Conservation (phyloP, 2,329 filamentous ascomycete genomes). For the Neofusicoccum ribis region DNA sequence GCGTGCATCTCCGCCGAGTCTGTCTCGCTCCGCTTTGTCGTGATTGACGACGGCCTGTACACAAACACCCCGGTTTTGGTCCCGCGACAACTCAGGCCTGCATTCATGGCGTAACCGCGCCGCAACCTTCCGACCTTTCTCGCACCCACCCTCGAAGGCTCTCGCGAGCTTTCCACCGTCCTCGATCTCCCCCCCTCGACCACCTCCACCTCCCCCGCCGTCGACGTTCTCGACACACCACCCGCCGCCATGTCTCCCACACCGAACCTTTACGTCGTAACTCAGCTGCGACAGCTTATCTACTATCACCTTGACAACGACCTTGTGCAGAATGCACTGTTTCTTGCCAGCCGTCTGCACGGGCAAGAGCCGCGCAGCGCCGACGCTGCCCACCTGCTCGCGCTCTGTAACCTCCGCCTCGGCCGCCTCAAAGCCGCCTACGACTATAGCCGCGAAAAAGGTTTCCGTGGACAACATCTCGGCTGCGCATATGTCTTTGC, state of each 20-base stretch:
- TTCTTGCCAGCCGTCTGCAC: constrained; percentile 83
- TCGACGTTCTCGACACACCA: not conserved
- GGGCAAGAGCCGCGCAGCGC: constrained; percentile 79
- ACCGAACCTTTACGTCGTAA: constrained; percentile 54
- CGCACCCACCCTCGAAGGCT: constrained; percentile 1
- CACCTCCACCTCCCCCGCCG: not conserved
- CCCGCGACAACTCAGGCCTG: constrained; percentile 10
- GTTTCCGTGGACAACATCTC: constrained; percentile 70
- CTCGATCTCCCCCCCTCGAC: not conserved
- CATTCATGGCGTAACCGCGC: constrained; percentile 14
- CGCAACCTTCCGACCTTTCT: constrained; percentile 4
- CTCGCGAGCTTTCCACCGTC: not conserved
- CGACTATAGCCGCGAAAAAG: constrained; percentile 73
- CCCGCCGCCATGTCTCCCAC: constrained; percentile 52
- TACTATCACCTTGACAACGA: constrained; percentile 86
- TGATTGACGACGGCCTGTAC: not conserved
- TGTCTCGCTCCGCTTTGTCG: constrained; percentile 14
- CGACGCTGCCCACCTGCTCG: constrained; percentile 80
- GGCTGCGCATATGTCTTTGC: constrained; percentile 92
- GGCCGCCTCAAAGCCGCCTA: constrained; percentile 84
- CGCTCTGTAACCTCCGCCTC: constrained; percentile 80
- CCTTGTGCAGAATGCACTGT: constrained; percentile 84
- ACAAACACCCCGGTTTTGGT: constrained; percentile 11
- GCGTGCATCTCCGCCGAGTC: constrained; percentile 1
- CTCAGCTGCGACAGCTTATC: constrained; percentile 65